Base-by-base conservation (phyloP, 257 asterid genomes). In the Orobanche coerulescens region DNA sequence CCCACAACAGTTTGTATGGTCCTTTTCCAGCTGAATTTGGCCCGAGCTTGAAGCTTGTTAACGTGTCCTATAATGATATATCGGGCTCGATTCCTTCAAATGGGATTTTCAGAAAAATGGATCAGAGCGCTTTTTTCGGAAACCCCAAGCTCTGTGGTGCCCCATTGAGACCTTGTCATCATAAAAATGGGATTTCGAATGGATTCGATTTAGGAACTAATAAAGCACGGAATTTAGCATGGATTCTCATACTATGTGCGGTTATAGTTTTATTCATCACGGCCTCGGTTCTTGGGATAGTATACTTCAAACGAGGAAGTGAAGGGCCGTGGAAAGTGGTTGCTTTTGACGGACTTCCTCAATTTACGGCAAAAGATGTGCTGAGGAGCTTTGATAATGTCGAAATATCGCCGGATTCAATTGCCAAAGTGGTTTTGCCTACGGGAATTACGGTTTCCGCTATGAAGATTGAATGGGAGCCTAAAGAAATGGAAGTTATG, bases 61-160 rank as follows among this genome's bases (percentile, higher is more conserved):
- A 88, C 23, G 83, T 92, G 70, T 92, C 98, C 0, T 84, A 81
- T 73, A 92, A 92, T 28, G 79, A 88, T 51, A 71, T 92, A n/a
- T 88, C 94, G 0, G 98, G 98, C 39, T 67, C 81, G 10, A 86
- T 92, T 44, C 98, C 98, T 69, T 67, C 64, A 6, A 80, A 72
- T 31, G 62, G 64, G 70, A 54, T 46, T 36, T 84, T 88, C 62
- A 66, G 48, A 50, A 40, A 4, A 24, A 89, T 93, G 96, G 92
- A 81, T 52, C 58, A 61, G 39, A 83, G 85, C 62, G 81, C 92
- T 12, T 93, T 93, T 70, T n/a, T 67, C 34, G 99, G 99, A 13
- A 93, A 93, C 63, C 82, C 92, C 2, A 77, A 75, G 72, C 89
- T 93, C 25, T 93, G 99, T 80, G 97, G 99, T 0, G 73, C 67